Evolutionary conservation across 2,329 filamentous ascomycete species (phyloP).

Genomic region (Sporothrix pseudoabietina): DNA sequence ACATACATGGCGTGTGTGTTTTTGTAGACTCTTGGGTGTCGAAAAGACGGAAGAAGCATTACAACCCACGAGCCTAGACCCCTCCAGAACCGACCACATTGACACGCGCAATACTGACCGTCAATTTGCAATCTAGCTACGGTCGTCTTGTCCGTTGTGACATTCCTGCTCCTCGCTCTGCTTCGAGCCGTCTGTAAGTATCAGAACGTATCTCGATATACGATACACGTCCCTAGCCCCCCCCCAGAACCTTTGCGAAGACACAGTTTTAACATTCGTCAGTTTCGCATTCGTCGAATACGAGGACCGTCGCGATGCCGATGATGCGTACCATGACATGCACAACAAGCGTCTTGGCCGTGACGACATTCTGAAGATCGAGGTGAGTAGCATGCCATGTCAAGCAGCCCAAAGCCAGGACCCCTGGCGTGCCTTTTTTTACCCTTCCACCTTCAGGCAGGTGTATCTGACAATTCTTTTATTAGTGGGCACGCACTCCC

Average conservation of each 20-base stretch:
- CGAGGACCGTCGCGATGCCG: constrained; percentile 95
- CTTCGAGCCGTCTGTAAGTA: constrained; percentile 91
- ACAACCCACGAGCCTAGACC: not conserved
- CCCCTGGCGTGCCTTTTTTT: not conserved
- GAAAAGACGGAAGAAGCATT: not conserved
- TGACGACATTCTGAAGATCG: constrained; percentile 95
- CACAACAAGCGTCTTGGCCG: constrained; percentile 98
- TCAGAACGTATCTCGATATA: not conserved
- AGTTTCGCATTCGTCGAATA: constrained; percentile 99
- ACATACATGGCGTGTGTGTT: not conserved
- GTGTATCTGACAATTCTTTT: not conserved
- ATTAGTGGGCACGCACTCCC: constrained; percentile 96
- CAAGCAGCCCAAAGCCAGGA: not conserved
- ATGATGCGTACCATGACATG: constrained; percentile 99
- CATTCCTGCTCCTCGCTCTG: constrained; percentile 92
- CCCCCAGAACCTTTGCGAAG: not conserved
- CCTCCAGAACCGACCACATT: not conserved
- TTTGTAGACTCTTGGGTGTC: not conserved
- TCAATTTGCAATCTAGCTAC: constrained; percentile 63
- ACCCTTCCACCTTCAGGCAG: not conserved
- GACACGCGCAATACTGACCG: constrained; percentile 54
- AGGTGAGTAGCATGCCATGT: constrained; percentile 60
- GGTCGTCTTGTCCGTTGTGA: constrained; percentile 97
- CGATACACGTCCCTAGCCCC: too few species aligned
- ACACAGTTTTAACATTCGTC: not conserved